A percentile compares a stretch with the other conserved stretches of the same genome.
phyloP scores from a whole-genome alignment of 2,329 filamentous ascomycete genomes.

The Xylariaceae sp. region DNA sequence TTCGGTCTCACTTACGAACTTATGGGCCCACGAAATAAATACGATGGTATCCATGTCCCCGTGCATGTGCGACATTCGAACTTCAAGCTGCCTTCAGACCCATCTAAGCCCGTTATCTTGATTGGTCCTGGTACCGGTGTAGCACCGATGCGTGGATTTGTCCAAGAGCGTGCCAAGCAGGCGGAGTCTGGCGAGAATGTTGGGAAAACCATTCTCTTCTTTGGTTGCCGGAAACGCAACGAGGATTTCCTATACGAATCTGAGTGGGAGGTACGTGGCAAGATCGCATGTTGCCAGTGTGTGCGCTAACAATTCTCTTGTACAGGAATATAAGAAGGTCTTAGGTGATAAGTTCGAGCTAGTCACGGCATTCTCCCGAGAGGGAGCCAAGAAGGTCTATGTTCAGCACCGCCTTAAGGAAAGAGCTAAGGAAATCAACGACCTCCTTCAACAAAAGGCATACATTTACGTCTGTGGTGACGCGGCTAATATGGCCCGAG shows the following conservation, averaged over 20 bases:
- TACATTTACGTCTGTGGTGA: slow-evolving; percentile 99
- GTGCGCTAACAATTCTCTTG: slow-evolving; percentile 36
- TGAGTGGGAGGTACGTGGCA: slow-evolving; percentile 83
- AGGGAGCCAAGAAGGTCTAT: slow-evolving; percentile 87
- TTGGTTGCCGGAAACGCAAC: slow-evolving; percentile 84
- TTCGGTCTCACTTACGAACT: slow-evolving; percentile 88
- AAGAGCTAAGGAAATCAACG: slow-evolving; percentile 81
- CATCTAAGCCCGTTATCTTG: slow-evolving; percentile 93
- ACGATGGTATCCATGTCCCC: slow-evolving; percentile 92
- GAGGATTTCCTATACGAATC: slow-evolving; percentile 93
- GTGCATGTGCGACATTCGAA: slow-evolving; percentile 98
- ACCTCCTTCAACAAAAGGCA: slow-evolving; percentile 82
- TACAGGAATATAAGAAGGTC: slow-evolving; percentile 78
- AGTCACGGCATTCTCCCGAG: slow-evolving; percentile 94
- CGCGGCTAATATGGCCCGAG: slow-evolving; percentile 94
- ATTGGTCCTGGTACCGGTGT: slow-evolving; percentile 96
- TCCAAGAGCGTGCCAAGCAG: slow-evolving; percentile 89
- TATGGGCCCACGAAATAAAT: slow-evolving; percentile 91
- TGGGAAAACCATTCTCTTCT: slow-evolving; percentile 90
- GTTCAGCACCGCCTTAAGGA: slow-evolving; percentile 94
- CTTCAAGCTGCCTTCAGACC: slow-evolving; percentile 97
- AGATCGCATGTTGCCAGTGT: not conserved
- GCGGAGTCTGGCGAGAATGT: slow-evolving; percentile 81
- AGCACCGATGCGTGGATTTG: slow-evolving; percentile 92
- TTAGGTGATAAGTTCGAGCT: slow-evolving; percentile 91